A percentile compares a stretch with the other conserved stretches of the same genome.
Conservation (phyloP, 441 rosid species). For the Erodium trifolium region DNA sequence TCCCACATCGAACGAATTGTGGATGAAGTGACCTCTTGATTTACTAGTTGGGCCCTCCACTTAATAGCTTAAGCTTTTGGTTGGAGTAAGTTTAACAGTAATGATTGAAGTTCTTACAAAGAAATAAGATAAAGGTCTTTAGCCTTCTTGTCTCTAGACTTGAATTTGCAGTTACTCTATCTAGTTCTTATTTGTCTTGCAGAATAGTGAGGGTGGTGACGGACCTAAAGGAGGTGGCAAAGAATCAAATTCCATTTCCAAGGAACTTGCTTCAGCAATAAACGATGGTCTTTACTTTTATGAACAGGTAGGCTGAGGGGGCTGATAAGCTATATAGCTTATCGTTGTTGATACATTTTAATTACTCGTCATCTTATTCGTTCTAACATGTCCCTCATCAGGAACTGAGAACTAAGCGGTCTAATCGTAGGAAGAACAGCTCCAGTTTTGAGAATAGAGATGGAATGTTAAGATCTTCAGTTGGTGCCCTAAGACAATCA, state of each 20-base stretch:
- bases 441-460: slow-evolving; percentile 48
- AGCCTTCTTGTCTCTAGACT: not conserved
- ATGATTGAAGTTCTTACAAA: too few relatives aligned
- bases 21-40: too few relatives aligned
- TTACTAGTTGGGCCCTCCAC: too few relatives aligned
- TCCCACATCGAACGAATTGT: too few relatives aligned
- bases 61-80: too few relatives aligned
- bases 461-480: slow-evolving; percentile 35
- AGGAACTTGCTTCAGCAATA: slow-evolving; percentile 73
- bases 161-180: not conserved
- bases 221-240: slow-evolving; percentile 36
- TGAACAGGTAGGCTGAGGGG: slow-evolving; percentile 58
- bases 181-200: slow-evolving; percentile 29
- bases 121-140: not conserved
- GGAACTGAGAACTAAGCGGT: slow-evolving; percentile 66
- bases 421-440: slow-evolving; percentile 42
- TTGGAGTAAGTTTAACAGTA: too few relatives aligned
- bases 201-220: slow-evolving; percentile 60
- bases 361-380: slow-evolving; percentile 6
- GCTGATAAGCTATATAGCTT: slow-evolving; percentile 6
- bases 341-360: slow-evolving; percentile 4
- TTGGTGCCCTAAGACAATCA: slow-evolving; percentile 33
- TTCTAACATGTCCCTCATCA: slow-evolving; percentile 26
- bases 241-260: slow-evolving; percentile 48
- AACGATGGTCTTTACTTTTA: slow-evolving; percentile 87